Conservation (phyloP, 352 stramenopile species). For the Phytopythium montanum region DNA sequence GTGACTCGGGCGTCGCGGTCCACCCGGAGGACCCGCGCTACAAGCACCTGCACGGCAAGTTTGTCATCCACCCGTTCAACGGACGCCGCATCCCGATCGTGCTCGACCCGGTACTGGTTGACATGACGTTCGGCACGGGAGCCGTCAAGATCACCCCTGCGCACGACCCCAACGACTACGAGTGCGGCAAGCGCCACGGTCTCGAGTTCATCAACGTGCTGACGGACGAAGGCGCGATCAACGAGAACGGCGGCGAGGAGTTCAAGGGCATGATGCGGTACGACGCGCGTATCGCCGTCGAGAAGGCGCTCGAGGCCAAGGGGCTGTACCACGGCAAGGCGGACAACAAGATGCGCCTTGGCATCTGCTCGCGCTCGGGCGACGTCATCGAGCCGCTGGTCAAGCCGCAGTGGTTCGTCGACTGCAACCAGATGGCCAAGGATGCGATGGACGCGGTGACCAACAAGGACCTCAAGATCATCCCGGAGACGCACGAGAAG, state of each 20-base stretch:
- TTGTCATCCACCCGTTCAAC: slow-evolving; percentile 98
- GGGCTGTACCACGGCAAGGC: slow-evolving; percentile 96
- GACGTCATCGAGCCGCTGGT: slow-evolving; percentile 99
- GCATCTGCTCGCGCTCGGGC: slow-evolving; percentile 96
- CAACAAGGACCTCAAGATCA: slow-evolving; percentile 78
- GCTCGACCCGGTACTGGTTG: slow-evolving; percentile 93
- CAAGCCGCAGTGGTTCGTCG: slow-evolving; percentile 98
- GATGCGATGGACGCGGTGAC: slow-evolving; percentile 80
- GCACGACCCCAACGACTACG: slow-evolving; percentile 99
- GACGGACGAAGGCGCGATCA: slow-evolving; percentile 96
- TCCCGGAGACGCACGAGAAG: slow-evolving; percentile 90
- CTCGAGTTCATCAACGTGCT: slow-evolving; percentile 98
- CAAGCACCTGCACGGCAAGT: slow-evolving; percentile 98
- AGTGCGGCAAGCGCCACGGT: slow-evolving; percentile 95
- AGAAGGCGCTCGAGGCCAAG: slow-evolving; percentile 93
- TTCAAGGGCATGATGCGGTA: slow-evolving; percentile 89
- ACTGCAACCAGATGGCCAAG: slow-evolving; percentile 86
- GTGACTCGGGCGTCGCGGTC: slow-evolving; percentile 97
- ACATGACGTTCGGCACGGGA: slow-evolving; percentile 98
- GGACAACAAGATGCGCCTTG: slow-evolving; percentile 98
- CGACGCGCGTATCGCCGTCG: slow-evolving; percentile 80
- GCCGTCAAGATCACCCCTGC: slow-evolving; percentile 99
- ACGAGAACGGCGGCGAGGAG: slow-evolving; percentile 88
- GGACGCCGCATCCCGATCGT: slow-evolving; percentile 97
- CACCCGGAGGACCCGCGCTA: slow-evolving; percentile 99